Evolutionary conservation across 106 monocot species (phyloP).

Genomic region (Triglochin maritima): DNA sequence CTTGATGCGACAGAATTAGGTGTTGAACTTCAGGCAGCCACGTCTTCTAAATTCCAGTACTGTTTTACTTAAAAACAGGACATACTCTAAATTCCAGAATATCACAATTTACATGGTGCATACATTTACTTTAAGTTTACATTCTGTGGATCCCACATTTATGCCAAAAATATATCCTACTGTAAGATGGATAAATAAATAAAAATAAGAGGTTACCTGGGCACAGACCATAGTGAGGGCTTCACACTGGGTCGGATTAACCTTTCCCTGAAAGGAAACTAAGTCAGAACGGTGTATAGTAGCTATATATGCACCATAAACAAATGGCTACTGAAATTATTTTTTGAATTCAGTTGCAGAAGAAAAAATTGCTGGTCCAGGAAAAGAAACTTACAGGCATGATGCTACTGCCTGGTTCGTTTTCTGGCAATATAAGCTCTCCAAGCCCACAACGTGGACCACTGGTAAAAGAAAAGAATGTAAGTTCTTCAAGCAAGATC

Average conservation of each 20-base stretch:
- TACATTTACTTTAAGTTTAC: no score
- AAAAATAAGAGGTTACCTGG: constrained; percentile 38
- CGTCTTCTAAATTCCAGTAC: no score
- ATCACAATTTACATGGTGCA: no score
- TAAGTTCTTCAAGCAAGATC: background rate
- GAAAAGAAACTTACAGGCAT: constrained; percentile 60
- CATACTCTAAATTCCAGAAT: no score
- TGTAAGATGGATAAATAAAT: background rate
- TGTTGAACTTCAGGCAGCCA: no score
- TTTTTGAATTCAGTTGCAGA: no score
- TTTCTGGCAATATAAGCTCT: constrained; percentile 94
- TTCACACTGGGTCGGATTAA: constrained; percentile 97
- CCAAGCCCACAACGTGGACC: constrained; percentile 97
- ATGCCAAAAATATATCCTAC: no score
- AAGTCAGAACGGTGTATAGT: background rate
- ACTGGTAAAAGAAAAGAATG: constrained; percentile 20
- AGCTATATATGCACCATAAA: no score
- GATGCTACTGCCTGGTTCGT: constrained; percentile 98
- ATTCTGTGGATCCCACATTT: no score
- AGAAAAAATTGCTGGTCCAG: background rate
- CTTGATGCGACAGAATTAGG: no score
- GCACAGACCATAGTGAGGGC: constrained; percentile 99
- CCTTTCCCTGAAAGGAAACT: constrained; percentile 71
- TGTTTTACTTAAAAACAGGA: no score
- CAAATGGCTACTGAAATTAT: no score